Base-by-base conservation (phyloP, 805 yeast genomes). In the Nakazawaea anatomiae region DNA sequence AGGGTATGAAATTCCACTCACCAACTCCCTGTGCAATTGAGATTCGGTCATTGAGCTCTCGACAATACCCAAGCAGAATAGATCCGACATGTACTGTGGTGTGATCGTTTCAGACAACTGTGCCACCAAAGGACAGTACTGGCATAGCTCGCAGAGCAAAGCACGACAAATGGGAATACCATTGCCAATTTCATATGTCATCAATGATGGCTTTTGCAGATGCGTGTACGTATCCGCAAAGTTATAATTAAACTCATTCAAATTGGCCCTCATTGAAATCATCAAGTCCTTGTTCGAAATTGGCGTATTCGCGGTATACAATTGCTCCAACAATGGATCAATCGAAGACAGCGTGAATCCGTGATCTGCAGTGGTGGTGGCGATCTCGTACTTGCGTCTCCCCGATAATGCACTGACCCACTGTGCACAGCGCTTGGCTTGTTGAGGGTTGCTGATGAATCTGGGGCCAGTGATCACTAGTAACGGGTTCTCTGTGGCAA, bases 21-120 rank as follows among this genome's bases (percentile, higher is more conserved):
- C 72, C 52, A 77, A 58, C 55, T 76, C 82, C 52, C 81, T 60
- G 63, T 76, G 80, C 51, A 73, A 58, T 57, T 76, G 81, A 31
- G 77, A 73, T 59, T 77, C 82, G 32, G 71, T 55, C 41, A 74
- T 65, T 4, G 73, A 64, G 2, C 77, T 67, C 34, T 73, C 70
- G 6, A 77, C 68, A 32, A 75, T 56, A 0, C 77, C 77, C 29
- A 76, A 55, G 53, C 76, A 66, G 58, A 68, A 74, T 51, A 75
- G 61, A 57, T 78, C 83, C 1, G 76, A 64, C 44, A 73, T 68
- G 60, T 73, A 77, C 52, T 77, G 80, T 1, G 81, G 80, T 2
- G 79, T 69, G 38, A 78, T 66, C 2, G 79, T 74, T 58, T 76
- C 80, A 27, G 73, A 64, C 46, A 73, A 59, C 50, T 71, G 73